Evolutionary conservation across 1,284 basidiomycete genomes (phyloP), one percentile per base, ranked within the genome.

Genomic region (Ceratobasidium sp.): DNA sequence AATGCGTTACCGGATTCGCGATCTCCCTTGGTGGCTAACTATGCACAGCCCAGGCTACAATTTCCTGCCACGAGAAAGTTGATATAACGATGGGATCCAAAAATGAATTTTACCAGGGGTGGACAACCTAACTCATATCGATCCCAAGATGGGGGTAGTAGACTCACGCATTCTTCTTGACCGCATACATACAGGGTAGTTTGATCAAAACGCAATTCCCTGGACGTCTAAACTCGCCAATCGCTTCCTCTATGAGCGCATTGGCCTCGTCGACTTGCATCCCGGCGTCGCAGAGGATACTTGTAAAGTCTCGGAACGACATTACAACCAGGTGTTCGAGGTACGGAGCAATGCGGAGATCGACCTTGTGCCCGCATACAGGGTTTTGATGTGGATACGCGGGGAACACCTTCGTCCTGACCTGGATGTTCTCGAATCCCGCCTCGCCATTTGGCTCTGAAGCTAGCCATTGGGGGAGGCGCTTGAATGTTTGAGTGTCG

Each of bases 161-260:
- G 54, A 14, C n/a, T 52, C 20, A 46, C 14, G 33, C 23, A 10
- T 41, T n/a, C 5, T 7, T 46, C 59, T 73, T 73, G 23, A 62
- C 23, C 35, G 70, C 70, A 59, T 73, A 62, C 30, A 62, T 60
- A 73, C 55, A 44, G 41, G 41, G 30, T 2, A 73, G 48, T 38
- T 62, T 59, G 18, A 54, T 14, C n/a, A 73, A 46, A 23, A 3
- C 44, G 30, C 70, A 73, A 44, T 62, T 62, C 16, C 35, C 57
- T 30, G 70, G 70, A n/a, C 30, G 23, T 27, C 59, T 73, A n/a
- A 73, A 35, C 44, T 73, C 70, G 10, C 46, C 16, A 38, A 73
- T 62, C 27, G 57, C 4, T 4, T 18, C 70, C 7, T 73, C 70
- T 46, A 73, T 50, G 3, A 73, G 41, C 14, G 38, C 23, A 23